Evolutionary conservation across 305 asterid species (phyloP).

Genomic region (Nicotiana rustica): DNA sequence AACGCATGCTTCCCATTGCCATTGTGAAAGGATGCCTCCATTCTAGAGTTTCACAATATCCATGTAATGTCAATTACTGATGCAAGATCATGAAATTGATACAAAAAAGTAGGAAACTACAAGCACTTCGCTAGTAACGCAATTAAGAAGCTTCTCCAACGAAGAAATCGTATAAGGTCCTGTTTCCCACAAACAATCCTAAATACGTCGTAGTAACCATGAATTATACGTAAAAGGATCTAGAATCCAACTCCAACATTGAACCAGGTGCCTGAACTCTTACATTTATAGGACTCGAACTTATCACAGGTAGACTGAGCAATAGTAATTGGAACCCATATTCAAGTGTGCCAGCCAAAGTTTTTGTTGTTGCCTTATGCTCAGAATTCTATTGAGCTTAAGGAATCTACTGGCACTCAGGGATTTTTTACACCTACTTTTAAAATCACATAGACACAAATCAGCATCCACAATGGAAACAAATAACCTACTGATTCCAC

Average conservation of each 20-base stretch:
- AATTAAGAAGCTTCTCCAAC: neutral
- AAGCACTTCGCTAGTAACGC: neutral
- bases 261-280: neutral
- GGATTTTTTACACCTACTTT: neutral
- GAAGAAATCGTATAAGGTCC: neutral
- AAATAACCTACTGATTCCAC: neutral
- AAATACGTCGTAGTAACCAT: neutral
- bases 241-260: neutral
- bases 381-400: neutral
- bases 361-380: neutral
- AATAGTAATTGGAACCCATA: neutral
- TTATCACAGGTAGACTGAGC: neutral
- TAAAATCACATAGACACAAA: neutral
- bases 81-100: neutral
- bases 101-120: neutral
- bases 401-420: neutral
- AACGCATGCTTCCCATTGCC: conserved; percentile 59
- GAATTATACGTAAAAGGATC: neutral
- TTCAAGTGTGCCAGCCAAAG: conserved; percentile 1
- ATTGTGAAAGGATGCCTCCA: conserved; percentile 50
- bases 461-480: neutral
- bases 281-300: neutral
- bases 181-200: neutral
- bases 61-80: conserved; percentile 33
- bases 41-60: conserved; percentile 49